Evolutionary conservation across 495 filamentous ascomycete species (phyloP).

Genomic region (Aspergillus diversus): DNA sequence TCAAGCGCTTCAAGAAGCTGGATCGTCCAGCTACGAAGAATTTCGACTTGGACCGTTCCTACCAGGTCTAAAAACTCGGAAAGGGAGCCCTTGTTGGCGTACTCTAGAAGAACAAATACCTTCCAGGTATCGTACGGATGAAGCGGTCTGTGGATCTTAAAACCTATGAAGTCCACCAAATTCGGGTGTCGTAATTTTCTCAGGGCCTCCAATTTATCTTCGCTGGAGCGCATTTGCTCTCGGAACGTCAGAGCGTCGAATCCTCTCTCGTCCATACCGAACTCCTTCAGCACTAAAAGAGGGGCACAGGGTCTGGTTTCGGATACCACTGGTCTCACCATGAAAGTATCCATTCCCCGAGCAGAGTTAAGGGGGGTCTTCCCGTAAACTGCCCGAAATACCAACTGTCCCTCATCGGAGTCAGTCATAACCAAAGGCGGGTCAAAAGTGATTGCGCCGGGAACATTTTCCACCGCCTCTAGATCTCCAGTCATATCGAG

Average conservation of each 20-base stretch:
- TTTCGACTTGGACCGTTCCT: constrained; percentile 69
- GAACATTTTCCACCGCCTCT: constrained; percentile 43
- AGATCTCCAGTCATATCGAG: constrained; percentile 35
- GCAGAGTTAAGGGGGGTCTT: constrained; percentile 62
- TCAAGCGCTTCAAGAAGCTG: constrained; percentile 90
- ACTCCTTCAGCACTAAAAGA: constrained; percentile 69
- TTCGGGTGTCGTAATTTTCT: constrained; percentile 78
- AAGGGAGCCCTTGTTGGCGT: constrained; percentile 80
- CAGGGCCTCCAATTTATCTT: constrained; percentile 76
- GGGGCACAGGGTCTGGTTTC: constrained; percentile 53
- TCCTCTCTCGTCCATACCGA: constrained; percentile 39
- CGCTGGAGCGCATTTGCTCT: constrained; percentile 58
- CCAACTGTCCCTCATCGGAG: constrained; percentile 54
- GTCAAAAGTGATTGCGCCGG: constrained; percentile 68
- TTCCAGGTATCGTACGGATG: constrained; percentile 58
- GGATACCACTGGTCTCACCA: constrained; percentile 65
- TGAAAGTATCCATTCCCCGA: constrained; percentile 62
- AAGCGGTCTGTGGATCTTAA: constrained; percentile 64
- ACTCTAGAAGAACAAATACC: constrained; percentile 78
- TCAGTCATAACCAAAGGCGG: constrained; percentile 65
- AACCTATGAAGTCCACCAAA: constrained; percentile 76
- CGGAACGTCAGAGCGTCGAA: constrained; percentile 53
- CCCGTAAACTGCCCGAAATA: constrained; percentile 67
- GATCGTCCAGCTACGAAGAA: constrained; percentile 81
- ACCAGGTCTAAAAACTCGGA: constrained; percentile 79